Evolutionary conservation across 2,329 filamentous ascomycete species (phyloP), one percentile per base, ranked within the genome.

Genomic region (Colletotrichum eremochloae): DNA sequence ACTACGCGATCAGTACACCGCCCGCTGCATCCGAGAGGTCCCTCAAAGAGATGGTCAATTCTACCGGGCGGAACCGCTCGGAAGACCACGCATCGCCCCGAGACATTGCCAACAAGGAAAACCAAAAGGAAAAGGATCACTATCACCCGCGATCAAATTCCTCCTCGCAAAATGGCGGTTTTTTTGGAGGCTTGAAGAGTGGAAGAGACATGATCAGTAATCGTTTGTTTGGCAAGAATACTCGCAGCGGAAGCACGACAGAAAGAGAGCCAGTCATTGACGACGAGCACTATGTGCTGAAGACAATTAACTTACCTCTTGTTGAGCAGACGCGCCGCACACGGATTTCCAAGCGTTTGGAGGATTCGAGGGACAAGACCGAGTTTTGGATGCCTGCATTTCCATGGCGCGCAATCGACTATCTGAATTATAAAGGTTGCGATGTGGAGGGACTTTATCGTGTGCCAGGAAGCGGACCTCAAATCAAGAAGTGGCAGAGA

Each of bases 351-450:
- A 97, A 96, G 82, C 90, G 93, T 40, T 85, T 98, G 55, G 94
- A 97, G 78, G 90, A 93, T 73, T 97, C 95, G 12, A 90, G 92
- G 74, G 96, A 98, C 79, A 98, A 98, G 86, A 98, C 96, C 0
- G 96, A 98, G 79, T 98, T 97, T 79, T 98, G 96, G 96, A 97
- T 98, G 95, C 96, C 96, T 15, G 94, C 95, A 8, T 92, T 98
- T 71, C 95, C 96, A 0, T 98, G 96, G 93, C 89, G 96, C 74
- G 97, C 95, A 71, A 98, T 98, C 75, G 96, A 98, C 83, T 98
- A 97, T 80, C 86, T 98, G 64, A 98, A 98, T 81, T 96, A 95
- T 82, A 97, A 96, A 79, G 94, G 94, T 50, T 96, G 93, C 76
- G 95, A 98, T 78, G 94, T 97, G 50, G 96, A 98, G 82, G 96